Conservation (phyloP, 148 eudicot genomes). For the Suaeda aralocaspica region DNA sequence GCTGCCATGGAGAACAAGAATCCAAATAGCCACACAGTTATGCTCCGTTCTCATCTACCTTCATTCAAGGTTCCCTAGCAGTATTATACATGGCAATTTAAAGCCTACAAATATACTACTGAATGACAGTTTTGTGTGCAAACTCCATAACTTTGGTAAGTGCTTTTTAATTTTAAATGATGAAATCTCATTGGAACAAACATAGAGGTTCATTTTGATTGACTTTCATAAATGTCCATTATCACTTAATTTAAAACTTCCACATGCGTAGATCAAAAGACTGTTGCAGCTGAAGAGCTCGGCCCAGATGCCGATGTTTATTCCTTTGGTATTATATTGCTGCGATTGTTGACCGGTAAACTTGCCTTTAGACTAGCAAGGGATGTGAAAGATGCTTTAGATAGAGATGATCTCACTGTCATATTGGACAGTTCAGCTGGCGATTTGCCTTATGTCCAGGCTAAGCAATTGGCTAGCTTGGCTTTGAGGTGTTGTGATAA, state of each 20-base stretch:
- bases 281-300: constrained; percentile 56
- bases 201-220: constrained; percentile 30
- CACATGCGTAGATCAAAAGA: constrained; percentile 61
- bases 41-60: constrained; percentile 80
- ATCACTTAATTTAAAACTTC: constrained; percentile 59
- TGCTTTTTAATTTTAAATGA: constrained; percentile 34
- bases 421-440: constrained; percentile 77
- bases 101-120: constrained; percentile 63
- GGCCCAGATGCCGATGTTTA: constrained; percentile 66
- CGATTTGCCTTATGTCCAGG: constrained; percentile 85
- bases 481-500: constrained; percentile 61
- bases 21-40: constrained; percentile 72
- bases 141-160: constrained; percentile 65
- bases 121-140: constrained; percentile 52
- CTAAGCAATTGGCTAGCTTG: constrained; percentile 63
- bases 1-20: constrained; percentile 70
- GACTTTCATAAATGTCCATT: no score
- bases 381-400: constrained; percentile 59
- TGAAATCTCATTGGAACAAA: constrained; percentile 30
- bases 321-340: constrained; percentile 66
- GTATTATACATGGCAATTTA: constrained; percentile 51
- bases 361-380: constrained; percentile 48
- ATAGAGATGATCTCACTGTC: constrained; percentile 40
- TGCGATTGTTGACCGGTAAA: constrained; percentile 61
- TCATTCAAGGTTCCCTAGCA: constrained; percentile 52